Conservation (phyloP, 78 protist species). For the Guillardia theta region DNA sequence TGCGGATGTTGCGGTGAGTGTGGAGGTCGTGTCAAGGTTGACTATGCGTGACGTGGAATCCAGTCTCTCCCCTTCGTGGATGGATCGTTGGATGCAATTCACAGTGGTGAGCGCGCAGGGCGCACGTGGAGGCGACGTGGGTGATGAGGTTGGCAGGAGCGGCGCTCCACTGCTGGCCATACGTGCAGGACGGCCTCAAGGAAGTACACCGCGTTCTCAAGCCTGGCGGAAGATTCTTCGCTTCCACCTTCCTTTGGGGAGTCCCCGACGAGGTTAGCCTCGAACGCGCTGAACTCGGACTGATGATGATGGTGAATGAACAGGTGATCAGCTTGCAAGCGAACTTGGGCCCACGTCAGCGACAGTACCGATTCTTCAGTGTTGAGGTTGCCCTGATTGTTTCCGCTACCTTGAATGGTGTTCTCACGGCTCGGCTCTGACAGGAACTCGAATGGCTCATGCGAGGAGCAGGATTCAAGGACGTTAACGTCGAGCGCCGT, state of each 20-base stretch:
- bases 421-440: neutral
- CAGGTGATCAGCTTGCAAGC: neutral
- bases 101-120: neutral
- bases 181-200: neutral
- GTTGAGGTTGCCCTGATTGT: neutral
- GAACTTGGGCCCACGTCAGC: neutral
- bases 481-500: neutral
- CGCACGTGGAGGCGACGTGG: neutral
- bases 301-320: too few relatives aligned
- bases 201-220: neutral
- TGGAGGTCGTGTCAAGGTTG: neutral
- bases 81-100: neutral
- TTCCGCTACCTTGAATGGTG: neutral
- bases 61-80: neutral
- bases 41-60: neutral
- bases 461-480: neutral
- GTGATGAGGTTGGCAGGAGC: neutral
- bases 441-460: neutral
- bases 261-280: neutral
- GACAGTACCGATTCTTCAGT: neutral
- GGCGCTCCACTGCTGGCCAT: conserved; percentile 30
- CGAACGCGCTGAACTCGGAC: neutral
- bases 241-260: conserved; percentile 14
- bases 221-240: neutral
- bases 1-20: neutral